These are phyloP conservation scores for Smittium culicis DNA, from an alignment of 371 early-diverging fungal species.

Conservation along the genomic window DNA sequence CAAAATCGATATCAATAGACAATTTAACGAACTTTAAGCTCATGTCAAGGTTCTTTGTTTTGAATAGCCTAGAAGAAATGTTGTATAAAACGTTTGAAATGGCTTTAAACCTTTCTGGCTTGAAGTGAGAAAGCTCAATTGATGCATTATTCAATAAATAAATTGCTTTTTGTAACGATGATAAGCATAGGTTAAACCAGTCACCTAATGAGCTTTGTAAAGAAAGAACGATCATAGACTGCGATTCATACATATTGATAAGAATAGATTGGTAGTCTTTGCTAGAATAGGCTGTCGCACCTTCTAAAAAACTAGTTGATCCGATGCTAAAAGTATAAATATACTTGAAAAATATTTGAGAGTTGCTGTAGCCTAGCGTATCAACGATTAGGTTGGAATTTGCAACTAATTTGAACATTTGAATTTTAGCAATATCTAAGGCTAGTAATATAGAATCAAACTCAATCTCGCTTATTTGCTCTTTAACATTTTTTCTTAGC, in stretches of 20 bases:
- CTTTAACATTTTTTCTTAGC: background rate
- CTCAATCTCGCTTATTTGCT: background rate
- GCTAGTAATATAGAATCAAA: background rate
- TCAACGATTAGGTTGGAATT: background rate
- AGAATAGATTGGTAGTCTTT: background rate
- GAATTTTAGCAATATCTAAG: background rate
- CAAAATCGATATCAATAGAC: background rate
- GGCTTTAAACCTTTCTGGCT: background rate
- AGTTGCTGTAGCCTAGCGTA: background rate
- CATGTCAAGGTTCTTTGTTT: background rate
- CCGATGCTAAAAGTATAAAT: background rate
- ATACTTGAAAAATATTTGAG: background rate
- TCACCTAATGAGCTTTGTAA: background rate
- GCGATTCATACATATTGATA: background rate
- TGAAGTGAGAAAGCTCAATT: background rate
- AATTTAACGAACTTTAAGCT: background rate
- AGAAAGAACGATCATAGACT: background rate
- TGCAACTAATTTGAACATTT: background rate
- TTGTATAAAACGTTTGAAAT: background rate
- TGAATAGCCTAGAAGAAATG: background rate
- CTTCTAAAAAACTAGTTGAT: background rate
- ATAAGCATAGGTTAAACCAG: background rate
- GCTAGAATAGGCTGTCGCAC: background rate
- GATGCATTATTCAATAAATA: background rate
- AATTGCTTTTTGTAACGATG: background rate